phyloP scores from a whole-genome alignment of 139 green algal genomes.

The Dunaliella primolecta region DNA sequence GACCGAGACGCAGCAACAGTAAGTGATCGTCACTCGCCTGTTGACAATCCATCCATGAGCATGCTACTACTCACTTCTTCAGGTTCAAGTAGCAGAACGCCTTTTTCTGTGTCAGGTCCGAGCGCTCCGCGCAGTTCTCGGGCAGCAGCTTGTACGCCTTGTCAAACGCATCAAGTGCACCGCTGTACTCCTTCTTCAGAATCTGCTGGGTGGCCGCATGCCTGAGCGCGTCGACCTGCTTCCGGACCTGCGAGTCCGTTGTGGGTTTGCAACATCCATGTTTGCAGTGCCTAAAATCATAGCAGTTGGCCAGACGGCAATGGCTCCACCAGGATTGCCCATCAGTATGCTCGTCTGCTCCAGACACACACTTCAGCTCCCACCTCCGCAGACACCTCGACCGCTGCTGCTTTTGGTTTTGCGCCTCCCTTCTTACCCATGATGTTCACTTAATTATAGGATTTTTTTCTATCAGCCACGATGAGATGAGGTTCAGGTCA shows the following conservation, averaged over 20 bases:
- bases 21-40: too few species aligned
- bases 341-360: background rate
- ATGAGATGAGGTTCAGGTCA: too few species aligned
- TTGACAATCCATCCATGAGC: too few species aligned
- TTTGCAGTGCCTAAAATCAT: background rate
- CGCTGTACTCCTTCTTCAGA: slow-evolving; percentile 63
- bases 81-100: slow-evolving; percentile 74
- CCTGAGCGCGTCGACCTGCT: slow-evolving; percentile 54
- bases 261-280: too few species aligned
- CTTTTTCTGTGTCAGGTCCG: slow-evolving; percentile 75
- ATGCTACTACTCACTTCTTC: slow-evolving; percentile 54
- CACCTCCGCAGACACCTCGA: background rate
- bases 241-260: slow-evolving; percentile 9
- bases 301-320: background rate
- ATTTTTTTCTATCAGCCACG: too few species aligned
- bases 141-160: slow-evolving; percentile 59
- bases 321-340: background rate
- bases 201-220: slow-evolving; percentile 72
- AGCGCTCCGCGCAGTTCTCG: slow-evolving; percentile 45
- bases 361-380: background rate
- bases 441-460: too few species aligned
- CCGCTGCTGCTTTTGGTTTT: background rate
- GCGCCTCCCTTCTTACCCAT: background rate
- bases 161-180: slow-evolving; percentile 72
- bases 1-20: too few species aligned